These are phyloP conservation scores for Linnemannia elongata DNA, from an alignment of 192 early-diverging fungal genomes.

Conservation along the genomic window DNA sequence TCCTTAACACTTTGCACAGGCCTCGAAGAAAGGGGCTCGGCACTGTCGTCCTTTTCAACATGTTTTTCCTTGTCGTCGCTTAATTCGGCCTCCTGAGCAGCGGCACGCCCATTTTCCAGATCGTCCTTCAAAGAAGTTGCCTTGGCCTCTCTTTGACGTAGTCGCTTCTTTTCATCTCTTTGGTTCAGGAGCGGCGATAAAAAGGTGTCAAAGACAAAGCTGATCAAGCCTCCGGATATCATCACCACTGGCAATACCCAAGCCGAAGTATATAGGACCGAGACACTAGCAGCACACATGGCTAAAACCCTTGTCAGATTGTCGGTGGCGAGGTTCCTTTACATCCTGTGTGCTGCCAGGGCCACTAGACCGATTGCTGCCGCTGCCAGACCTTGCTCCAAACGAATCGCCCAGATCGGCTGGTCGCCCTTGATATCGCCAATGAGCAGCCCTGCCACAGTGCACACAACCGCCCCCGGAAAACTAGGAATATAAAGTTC, in stretches of 20 bases:
- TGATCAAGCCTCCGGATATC: conserved; percentile 59
- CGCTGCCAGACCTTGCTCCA: conserved; percentile 64
- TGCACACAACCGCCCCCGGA: conserved; percentile 65
- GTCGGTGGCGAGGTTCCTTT: conserved; percentile 30
- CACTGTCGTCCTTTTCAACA: not conserved
- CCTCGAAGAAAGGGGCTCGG: not conserved
- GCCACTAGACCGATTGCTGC: conserved; percentile 70
- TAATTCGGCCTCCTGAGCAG: not conserved
- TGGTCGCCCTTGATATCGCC: conserved; percentile 42
- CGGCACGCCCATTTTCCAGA: not conserved
- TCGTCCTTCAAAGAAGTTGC: not conserved
- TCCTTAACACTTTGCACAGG: not conserved
- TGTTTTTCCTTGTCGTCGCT: not conserved
- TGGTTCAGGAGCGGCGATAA: not conserved
- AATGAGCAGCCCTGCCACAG: conserved; percentile 55
- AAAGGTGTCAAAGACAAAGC: conserved; percentile 13
- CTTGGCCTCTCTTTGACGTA: not conserved
- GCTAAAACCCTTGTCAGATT: conserved; percentile 32
- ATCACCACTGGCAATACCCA: conserved; percentile 67
- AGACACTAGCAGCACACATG: conserved; percentile 30
- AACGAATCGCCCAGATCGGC: conserved; percentile 58
- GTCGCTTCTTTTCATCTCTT: not conserved
- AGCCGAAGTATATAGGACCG: conserved; percentile 31
- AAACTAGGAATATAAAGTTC: conserved; percentile 25
- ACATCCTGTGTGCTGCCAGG: conserved; percentile 60